These are phyloP conservation scores for Flagelloscypha sp. DNA, from an alignment of 768 basidiomycete genomes.

Conservation along the genomic window DNA sequence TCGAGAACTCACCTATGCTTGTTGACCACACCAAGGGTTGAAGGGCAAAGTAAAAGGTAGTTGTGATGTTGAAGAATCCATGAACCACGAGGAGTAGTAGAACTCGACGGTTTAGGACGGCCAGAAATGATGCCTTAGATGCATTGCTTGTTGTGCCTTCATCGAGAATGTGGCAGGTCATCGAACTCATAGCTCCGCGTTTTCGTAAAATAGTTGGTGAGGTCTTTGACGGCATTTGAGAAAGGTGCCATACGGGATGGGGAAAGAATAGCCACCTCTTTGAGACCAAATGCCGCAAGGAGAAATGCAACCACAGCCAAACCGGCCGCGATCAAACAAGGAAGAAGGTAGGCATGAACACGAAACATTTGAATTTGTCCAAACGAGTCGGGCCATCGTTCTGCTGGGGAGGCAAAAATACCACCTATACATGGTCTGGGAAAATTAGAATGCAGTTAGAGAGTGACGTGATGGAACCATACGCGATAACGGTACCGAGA, in stretches of 20 bases:
- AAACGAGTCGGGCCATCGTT: slow-evolving; percentile 19
- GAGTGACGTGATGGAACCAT: not conserved
- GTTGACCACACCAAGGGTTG: slow-evolving; percentile 1
- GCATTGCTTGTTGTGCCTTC: too few species aligned
- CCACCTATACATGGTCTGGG: slow-evolving; percentile 25
- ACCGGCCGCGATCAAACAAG: slow-evolving; percentile 21
- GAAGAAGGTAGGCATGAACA: slow-evolving; percentile 28
- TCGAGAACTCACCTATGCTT: too few species aligned
- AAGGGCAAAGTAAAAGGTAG: slow-evolving; percentile 1
- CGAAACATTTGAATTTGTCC: slow-evolving; percentile 17
- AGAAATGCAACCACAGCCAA: slow-evolving; percentile 16
- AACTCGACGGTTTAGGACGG: not conserved
- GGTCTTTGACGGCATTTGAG: too few species aligned
- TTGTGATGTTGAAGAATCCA: not conserved
- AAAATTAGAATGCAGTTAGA: not conserved
- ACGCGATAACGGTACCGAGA: slow-evolving; percentile 19
- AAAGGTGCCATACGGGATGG: too few species aligned
- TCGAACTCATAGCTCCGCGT: too few species aligned
- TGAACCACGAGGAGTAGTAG: not conserved
- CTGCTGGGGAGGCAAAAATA: slow-evolving; percentile 21
- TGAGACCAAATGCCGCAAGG: slow-evolving; percentile 14
- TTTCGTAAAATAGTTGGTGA: too few species aligned
- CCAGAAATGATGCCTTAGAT: too few species aligned
- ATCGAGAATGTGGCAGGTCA: too few species aligned
- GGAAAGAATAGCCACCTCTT: too few species aligned